Conservation (phyloP, 345 rosid genomes). For the Salix koriyanagi region DNA sequence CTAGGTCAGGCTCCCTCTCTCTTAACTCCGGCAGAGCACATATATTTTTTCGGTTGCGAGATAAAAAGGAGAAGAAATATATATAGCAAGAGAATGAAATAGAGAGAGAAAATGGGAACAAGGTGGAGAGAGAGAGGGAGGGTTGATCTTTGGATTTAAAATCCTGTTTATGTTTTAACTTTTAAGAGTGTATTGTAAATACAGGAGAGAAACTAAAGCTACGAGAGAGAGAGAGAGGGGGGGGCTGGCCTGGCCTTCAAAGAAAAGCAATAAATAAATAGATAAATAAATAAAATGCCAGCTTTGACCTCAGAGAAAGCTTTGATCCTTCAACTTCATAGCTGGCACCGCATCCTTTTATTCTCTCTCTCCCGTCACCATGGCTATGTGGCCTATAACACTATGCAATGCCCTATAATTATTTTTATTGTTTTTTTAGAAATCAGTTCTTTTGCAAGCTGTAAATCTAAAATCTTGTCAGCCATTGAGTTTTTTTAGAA, state of each 20-base stretch:
- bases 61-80: slow-evolving; percentile 11
- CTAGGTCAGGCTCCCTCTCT: background rate
- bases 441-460: too few species aligned
- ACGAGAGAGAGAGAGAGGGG: slow-evolving; percentile 10
- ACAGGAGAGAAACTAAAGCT: background rate
- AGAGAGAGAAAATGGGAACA: slow-evolving; percentile 24
- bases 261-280: background rate
- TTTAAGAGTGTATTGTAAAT: background rate
- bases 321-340: slow-evolving; percentile 63
- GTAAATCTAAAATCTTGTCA: too few species aligned
- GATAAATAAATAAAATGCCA: slow-evolving; percentile 38
- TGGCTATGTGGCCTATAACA: slow-evolving; percentile 22
- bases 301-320: slow-evolving; percentile 79
- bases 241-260: background rate
- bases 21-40: slow-evolving; percentile 15
- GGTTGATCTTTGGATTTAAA: slow-evolving; percentile 2
- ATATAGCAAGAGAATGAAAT: slow-evolving; percentile 26
- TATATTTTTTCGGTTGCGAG: slow-evolving; percentile 26
- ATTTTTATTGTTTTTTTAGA: background rate
- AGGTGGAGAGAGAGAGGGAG: slow-evolving; percentile 13
- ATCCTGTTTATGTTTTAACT: background rate
- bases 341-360: slow-evolving; percentile 69
- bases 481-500: too few species aligned
- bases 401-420: background rate
- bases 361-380: slow-evolving; percentile 38